Conservation (phyloP, 2,329 filamentous ascomycete species). For the Penicillium polonicum region DNA sequence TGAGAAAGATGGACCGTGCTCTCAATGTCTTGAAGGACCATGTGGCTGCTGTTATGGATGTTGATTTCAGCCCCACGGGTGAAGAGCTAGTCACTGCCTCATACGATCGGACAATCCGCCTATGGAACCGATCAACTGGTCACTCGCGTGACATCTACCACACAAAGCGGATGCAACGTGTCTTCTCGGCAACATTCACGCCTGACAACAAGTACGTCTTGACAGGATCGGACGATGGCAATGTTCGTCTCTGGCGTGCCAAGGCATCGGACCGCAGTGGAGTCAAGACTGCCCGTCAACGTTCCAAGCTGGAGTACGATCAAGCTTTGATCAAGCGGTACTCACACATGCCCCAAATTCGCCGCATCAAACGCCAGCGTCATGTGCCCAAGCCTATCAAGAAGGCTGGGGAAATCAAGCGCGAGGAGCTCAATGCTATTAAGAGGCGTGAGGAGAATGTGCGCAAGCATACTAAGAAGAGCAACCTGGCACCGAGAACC, state of each 20-base stretch:
- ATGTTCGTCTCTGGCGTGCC: slow-evolving; percentile 84
- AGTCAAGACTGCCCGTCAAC: slow-evolving; percentile 79
- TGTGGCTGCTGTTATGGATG: slow-evolving; percentile 90
- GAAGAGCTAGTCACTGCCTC: slow-evolving; percentile 89
- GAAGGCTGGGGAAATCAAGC: slow-evolving; percentile 95
- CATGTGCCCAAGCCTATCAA: slow-evolving; percentile 91
- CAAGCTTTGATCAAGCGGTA: slow-evolving; percentile 79
- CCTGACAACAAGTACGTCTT: slow-evolving; percentile 88
- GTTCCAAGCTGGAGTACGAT: slow-evolving; percentile 90
- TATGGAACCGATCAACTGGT: slow-evolving; percentile 78
- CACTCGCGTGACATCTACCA: slow-evolving; percentile 93
- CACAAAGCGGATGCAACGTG: slow-evolving; percentile 95
- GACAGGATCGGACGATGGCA: slow-evolving; percentile 90
- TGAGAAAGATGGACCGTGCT: slow-evolving; percentile 82
- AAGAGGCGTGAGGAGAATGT: slow-evolving; percentile 94
- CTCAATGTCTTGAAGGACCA: slow-evolving; percentile 89
- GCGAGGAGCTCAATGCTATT: slow-evolving; percentile 79
- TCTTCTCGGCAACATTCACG: slow-evolving; percentile 81
- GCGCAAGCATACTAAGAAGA: slow-evolving; percentile 84
- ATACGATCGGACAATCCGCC: slow-evolving; percentile 81
- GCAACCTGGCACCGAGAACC: slow-evolving; percentile 64
- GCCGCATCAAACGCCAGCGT: slow-evolving; percentile 83
- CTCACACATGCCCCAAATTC: slow-evolving; percentile 93
- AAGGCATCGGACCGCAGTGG: slow-evolving; percentile 80
- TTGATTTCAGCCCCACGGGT: slow-evolving; percentile 92